These are phyloP conservation scores for Ceratobasidium theobromae DNA, from an alignment of 1,284 basidiomycete species.

Conservation along the genomic window DNA sequence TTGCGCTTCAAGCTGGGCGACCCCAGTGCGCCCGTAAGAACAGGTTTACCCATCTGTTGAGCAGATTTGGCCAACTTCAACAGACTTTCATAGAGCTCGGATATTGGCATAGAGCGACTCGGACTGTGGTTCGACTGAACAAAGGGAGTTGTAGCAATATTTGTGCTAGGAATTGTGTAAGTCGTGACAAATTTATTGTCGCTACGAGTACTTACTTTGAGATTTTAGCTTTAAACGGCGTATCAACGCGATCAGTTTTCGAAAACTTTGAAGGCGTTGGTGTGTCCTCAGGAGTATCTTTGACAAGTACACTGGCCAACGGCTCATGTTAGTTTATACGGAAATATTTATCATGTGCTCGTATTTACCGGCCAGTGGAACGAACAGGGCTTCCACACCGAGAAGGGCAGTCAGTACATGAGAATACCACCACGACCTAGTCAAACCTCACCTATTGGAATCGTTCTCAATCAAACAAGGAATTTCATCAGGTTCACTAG, in stretches of 20 bases:
- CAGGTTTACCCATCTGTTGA: not conserved
- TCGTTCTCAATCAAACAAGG: not conserved
- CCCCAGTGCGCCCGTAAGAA: not conserved
- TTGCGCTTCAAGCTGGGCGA: not conserved
- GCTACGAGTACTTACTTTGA: not conserved
- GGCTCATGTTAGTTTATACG: not conserved
- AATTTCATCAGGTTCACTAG: not conserved
- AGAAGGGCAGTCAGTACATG: not conserved
- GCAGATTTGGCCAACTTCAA: constrained; percentile 15
- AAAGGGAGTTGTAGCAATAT: too few species aligned
- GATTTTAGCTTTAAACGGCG: too few species aligned
- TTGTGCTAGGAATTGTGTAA: not conserved
- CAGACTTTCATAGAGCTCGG: constrained; percentile 15
- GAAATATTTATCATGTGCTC: not conserved
- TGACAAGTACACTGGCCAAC: not conserved
- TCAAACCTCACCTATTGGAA: not conserved
- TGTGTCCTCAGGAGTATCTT: constrained; percentile 11
- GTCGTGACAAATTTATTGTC: too few species aligned
- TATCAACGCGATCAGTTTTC: not conserved
- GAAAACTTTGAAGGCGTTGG: not conserved
- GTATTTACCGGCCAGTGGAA: not conserved
- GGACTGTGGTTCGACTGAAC: not conserved
- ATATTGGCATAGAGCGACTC: not conserved
- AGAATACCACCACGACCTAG: not conserved
- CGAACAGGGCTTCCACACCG: not conserved